phyloP scores from a whole-genome alignment of 2,329 filamentous ascomycete species.

The Thelonectria discophora region DNA sequence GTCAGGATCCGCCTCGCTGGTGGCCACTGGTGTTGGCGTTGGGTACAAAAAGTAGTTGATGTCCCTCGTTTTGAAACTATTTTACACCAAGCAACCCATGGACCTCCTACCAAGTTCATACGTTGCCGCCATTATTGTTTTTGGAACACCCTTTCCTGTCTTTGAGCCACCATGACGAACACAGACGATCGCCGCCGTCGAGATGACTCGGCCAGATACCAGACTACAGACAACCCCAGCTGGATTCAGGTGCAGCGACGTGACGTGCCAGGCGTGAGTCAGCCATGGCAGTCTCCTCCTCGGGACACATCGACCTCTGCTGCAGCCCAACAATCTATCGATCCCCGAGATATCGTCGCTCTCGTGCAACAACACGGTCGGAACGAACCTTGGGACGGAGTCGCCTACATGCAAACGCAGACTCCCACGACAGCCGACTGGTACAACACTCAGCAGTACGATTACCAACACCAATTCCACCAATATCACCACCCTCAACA shows the following conservation, averaged over 20 bases:
- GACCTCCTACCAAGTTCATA: not conserved
- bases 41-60: constrained; percentile 5
- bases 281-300: not conserved
- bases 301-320: not conserved
- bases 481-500: not conserved
- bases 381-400: constrained; percentile 19
- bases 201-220: not conserved
- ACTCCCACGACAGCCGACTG: not conserved
- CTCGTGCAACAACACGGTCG: constrained; percentile 15
- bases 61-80: not conserved
- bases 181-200: not conserved
- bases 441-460: not conserved
- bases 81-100: not conserved
- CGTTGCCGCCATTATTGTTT: not conserved
- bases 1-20: constrained; percentile 4
- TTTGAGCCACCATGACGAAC: constrained; percentile 13
- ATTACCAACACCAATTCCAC: constrained; percentile 1
- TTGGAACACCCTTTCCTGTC: not conserved
- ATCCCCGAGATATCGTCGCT: constrained; percentile 5
- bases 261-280: not conserved
- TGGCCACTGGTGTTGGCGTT: not conserved
- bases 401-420: constrained; percentile 7
- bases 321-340: not conserved
- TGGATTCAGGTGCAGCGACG: constrained; percentile 21
- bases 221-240: not conserved